Evolutionary conservation across 805 yeast species (phyloP).

Genomic region (Candida methanosorbosa): DNA sequence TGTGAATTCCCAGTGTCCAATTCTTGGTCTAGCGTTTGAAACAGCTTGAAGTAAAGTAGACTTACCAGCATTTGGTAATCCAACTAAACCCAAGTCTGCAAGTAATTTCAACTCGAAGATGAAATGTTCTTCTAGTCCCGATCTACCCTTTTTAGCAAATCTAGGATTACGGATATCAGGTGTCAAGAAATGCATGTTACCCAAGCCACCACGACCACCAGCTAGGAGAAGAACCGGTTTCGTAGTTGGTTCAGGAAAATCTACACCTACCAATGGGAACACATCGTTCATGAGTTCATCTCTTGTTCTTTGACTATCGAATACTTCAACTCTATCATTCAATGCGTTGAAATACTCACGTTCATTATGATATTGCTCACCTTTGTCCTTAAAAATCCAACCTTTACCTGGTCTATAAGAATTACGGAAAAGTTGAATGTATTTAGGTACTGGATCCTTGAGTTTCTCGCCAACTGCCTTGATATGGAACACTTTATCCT

Average conservation of each 20-base stretch:
- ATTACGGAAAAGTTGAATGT: slow-evolving; percentile 55
- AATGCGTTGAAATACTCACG: slow-evolving; percentile 61
- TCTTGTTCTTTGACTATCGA: slow-evolving; percentile 48
- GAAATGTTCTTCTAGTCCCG: slow-evolving; percentile 56
- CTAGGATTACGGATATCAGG: slow-evolving; percentile 81
- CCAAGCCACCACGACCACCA: slow-evolving; percentile 94
- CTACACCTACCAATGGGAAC: slow-evolving; percentile 79
- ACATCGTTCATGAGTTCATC: slow-evolving; percentile 57
- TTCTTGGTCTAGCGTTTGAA: slow-evolving; percentile 80
- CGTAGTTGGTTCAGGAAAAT: slow-evolving; percentile 49
- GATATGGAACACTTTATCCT: slow-evolving; percentile 17
- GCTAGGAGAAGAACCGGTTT: slow-evolving; percentile 61
- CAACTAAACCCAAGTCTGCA: slow-evolving; percentile 92
- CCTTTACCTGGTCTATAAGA: slow-evolving; percentile 68
- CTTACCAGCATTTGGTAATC: slow-evolving; percentile 95
- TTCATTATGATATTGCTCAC: slow-evolving; percentile 57
- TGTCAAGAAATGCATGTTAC: slow-evolving; percentile 91
- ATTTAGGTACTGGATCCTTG: slow-evolving; percentile 22
- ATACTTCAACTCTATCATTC: slow-evolving; percentile 52
- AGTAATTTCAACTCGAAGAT: slow-evolving; percentile 77
- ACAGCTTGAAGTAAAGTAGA: slow-evolving; percentile 82
- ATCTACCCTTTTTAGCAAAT: slow-evolving; percentile 75
- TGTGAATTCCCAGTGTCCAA: slow-evolving; percentile 97
- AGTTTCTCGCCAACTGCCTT: slow-evolving; percentile 15
- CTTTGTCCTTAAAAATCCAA: slow-evolving; percentile 80